These are phyloP conservation scores for Medicago arabica DNA, from an alignment of 306 rosid genomes.

Conservation along the genomic window DNA sequence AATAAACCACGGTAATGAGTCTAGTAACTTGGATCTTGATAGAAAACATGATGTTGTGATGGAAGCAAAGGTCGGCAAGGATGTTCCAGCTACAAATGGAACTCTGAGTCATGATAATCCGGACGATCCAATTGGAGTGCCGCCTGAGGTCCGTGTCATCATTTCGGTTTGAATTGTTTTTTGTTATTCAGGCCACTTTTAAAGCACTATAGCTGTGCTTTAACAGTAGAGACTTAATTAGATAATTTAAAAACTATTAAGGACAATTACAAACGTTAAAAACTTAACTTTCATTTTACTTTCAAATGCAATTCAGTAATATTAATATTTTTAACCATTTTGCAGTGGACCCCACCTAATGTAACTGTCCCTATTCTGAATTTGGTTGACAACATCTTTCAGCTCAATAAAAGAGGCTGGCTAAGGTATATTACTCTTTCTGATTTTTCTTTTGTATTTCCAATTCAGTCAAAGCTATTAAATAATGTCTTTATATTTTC, in stretches of 20 bases:
- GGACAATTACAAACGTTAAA: neutral
- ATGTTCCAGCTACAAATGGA: constrained; percentile 48
- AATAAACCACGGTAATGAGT: constrained; percentile 51
- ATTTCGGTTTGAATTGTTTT: constrained; percentile 16
- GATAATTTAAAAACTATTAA: too few species aligned
- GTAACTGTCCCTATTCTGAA: constrained; percentile 91
- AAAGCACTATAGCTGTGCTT: neutral
- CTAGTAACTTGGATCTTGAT: constrained; percentile 49
- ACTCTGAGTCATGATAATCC: constrained; percentile 44
- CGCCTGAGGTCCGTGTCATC: constrained; percentile 81
- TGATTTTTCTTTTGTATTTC: neutral
- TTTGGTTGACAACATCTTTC: constrained; percentile 96
- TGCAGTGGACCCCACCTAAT: constrained; percentile 99
- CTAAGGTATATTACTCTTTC: constrained; percentile 73
- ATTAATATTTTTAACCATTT: constrained; percentile 41
- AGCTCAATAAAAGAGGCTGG: constrained; percentile 98
- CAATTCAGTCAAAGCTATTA: constrained; percentile 18
- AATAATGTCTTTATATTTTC: constrained; percentile 3
- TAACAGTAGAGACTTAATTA: neutral
- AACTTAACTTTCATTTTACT: constrained; percentile 1
- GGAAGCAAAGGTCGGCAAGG: constrained; percentile 56
- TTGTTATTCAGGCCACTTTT: neutral
- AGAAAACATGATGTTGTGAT: constrained; percentile 48
- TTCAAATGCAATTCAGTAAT: constrained; percentile 29
- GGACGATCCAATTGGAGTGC: constrained; percentile 79